Evolutionary conservation across 768 basidiomycete genomes (phyloP).

Genomic region (Russula foetens): DNA sequence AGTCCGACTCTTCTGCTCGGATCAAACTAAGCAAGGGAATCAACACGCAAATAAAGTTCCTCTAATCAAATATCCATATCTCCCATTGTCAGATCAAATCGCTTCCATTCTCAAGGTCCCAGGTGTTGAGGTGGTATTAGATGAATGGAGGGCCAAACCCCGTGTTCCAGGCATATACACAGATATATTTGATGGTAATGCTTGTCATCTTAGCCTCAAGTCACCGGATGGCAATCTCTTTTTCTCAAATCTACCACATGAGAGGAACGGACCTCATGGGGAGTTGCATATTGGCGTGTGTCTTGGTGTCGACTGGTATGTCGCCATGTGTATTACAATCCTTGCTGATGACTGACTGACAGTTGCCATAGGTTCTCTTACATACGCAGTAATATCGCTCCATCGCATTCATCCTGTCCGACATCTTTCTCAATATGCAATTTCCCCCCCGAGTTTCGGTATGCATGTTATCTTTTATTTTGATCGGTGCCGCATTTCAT

Average conservation of each 20-base stretch:
- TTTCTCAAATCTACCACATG: neutral
- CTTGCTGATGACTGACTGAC: too few relatives aligned
- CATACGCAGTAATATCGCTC: too few relatives aligned
- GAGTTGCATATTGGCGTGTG: neutral
- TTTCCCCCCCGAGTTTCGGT: neutral
- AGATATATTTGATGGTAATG: neutral
- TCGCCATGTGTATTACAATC: neutral
- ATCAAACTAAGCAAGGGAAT: neutral
- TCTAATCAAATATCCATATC: neutral
- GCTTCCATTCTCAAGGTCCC: neutral
- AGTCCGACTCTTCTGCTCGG: neutral
- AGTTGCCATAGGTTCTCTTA: too few relatives aligned
- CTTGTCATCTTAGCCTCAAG: neutral
- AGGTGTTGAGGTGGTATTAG: neutral
- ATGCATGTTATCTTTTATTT: neutral
- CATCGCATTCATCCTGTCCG: too few relatives aligned
- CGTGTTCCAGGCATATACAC: neutral
- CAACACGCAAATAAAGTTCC: neutral
- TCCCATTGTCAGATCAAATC: neutral
- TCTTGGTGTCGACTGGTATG: neutral
- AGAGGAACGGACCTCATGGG: too few relatives aligned
- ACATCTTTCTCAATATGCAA: neutral
- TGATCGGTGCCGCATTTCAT: neutral
- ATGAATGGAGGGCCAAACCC: neutral
- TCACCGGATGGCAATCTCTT: neutral